phyloP scores from a whole-genome alignment of 352 stramenopile genomes.

The Phytopythium sindhum region DNA sequence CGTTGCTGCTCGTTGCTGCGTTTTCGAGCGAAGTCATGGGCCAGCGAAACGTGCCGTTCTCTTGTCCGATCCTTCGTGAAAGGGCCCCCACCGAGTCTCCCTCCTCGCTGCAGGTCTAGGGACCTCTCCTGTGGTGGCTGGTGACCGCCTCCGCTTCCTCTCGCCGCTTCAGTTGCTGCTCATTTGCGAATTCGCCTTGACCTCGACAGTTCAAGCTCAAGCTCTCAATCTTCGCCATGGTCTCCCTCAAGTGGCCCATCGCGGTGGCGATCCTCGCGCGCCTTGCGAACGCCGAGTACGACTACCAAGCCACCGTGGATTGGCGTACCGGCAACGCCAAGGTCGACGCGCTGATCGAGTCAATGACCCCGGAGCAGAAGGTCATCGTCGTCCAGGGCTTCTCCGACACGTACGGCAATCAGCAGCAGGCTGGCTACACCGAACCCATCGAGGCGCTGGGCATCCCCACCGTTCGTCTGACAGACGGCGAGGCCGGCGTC shows the following conservation, averaged over 20 bases:
- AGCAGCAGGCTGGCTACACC: conserved; percentile 28
- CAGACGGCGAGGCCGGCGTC: conserved; percentile 25
- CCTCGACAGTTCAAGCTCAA: conserved; percentile 6
- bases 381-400: conserved; percentile 23
- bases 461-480: conserved; percentile 21
- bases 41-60: neutral
- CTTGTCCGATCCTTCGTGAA: neutral
- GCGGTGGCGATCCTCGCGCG: conserved; percentile 17
- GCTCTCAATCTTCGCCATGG: conserved; percentile 11
- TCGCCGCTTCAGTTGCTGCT: neutral
- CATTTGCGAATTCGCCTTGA: conserved; percentile 19
- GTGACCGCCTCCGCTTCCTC: neutral
- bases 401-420: conserved; percentile 20
- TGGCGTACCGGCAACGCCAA: conserved; percentile 28
- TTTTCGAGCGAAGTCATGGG: neutral
- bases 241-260: conserved; percentile 24
- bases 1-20: neutral
- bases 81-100: no score
- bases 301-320: conserved; percentile 20
- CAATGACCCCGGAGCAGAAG: conserved; percentile 24
- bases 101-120: neutral
- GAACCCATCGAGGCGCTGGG: conserved; percentile 17
- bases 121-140: neutral
- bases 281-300: conserved; percentile 15
- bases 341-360: conserved; percentile 23